Evolutionary conservation across 2,329 filamentous ascomycete species (phyloP).

Genomic region (Penicillium griseofulvum): DNA sequence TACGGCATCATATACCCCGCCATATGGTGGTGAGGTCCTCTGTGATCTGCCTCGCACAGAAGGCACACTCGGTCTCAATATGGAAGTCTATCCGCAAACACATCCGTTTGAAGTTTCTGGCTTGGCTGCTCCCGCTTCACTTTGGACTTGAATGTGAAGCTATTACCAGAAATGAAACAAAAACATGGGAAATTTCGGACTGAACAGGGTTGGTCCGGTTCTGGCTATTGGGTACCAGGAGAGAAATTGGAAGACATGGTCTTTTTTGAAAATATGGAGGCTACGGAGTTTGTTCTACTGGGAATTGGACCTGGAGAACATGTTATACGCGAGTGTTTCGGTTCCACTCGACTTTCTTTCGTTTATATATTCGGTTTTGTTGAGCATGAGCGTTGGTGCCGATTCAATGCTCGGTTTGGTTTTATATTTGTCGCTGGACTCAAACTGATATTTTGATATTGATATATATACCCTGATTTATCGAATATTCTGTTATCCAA

Average conservation of each 20-base stretch:
- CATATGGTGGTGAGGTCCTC: conserved; percentile 35
- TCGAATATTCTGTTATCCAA: conserved; percentile 5
- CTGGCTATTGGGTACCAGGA: conserved; percentile 6
- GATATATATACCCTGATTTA: conserved; percentile 18
- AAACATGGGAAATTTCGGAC: not conserved
- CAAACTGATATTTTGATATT: conserved; percentile 4
- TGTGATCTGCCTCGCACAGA: conserved; percentile 32
- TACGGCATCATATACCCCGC: conserved; percentile 39
- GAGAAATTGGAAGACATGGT: not conserved
- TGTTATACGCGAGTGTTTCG: not conserved
- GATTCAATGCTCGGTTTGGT: not conserved
- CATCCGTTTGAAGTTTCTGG: conserved; percentile 34
- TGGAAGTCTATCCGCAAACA: conserved; percentile 35
- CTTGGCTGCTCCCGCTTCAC: conserved; percentile 35
- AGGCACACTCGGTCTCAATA: conserved; percentile 25
- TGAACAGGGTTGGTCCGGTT: not conserved
- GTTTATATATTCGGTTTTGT: not conserved
- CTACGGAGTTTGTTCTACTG: not conserved
- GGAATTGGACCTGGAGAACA: not conserved
- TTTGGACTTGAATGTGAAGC: conserved; percentile 33
- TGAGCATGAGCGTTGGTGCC: conserved; percentile 19
- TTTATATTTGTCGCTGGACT: conserved; percentile 1
- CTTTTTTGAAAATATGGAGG: not conserved
- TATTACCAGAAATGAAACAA: not conserved
- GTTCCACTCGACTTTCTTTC: conserved; percentile 2